Evolutionary conservation across 129 eudicot species (phyloP).

Genomic region (Kitagawia praeruptora): DNA sequence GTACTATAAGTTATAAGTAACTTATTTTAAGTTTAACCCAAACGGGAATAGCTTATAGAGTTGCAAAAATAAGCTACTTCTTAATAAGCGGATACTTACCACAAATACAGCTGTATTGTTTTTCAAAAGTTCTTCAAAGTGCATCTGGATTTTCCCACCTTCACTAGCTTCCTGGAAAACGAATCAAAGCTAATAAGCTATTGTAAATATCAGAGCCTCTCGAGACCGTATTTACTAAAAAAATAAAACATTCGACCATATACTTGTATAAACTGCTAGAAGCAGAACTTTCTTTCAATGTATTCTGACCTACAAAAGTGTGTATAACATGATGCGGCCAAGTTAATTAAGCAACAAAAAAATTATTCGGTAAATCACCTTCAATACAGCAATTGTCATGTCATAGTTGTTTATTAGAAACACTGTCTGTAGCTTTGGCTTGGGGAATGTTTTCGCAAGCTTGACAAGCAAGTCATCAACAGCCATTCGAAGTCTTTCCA

Average conservation of each 20-base stretch:
- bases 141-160: constrained; percentile 83
- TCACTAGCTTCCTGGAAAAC: constrained; percentile 82
- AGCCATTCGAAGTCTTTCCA: constrained; percentile 94
- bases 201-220: background rate
- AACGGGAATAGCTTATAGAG: background rate
- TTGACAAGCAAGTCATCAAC: constrained; percentile 81
- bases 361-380: constrained; percentile 32
- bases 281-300: background rate
- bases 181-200: background rate
- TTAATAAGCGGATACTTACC: constrained; percentile 31
- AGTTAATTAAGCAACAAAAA: background rate
- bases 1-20: no score
- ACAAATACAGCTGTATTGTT: constrained; percentile 77
- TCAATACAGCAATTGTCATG: constrained; percentile 93
- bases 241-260: background rate
- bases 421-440: constrained; percentile 66
- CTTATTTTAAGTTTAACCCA: no score
- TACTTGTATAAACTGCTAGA: background rate
- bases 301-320: background rate
- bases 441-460: constrained; percentile 67
- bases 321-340: background rate
- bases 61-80: constrained; percentile 4
- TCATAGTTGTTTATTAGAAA: constrained; percentile 95
- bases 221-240: background rate
- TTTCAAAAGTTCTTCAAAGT: constrained; percentile 84